phyloP scores from a whole-genome alignment of 2,329 filamentous ascomycete species.

The Apiospora kogelbergensis region DNA sequence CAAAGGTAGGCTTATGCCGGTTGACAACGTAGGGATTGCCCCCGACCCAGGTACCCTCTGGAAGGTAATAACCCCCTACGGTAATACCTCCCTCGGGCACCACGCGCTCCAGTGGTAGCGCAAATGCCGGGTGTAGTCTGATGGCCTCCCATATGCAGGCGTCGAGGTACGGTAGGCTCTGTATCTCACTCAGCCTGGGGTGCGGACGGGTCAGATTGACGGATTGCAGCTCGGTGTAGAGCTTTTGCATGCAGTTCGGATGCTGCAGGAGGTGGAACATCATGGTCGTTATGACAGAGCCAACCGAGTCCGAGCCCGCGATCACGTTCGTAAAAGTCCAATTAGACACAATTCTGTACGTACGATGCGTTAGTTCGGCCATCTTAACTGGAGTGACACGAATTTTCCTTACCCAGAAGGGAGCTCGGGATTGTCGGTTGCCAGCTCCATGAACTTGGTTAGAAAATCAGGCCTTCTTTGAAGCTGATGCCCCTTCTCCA shows the following conservation, averaged over 20 bases:
- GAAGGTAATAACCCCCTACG: constrained; percentile 24
- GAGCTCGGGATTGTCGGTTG: not conserved
- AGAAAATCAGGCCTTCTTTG: too few relatives aligned
- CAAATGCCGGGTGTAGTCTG: constrained; percentile 34
- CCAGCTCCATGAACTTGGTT: too few relatives aligned
- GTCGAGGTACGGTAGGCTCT: constrained; percentile 34
- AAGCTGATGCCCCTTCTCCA: too few relatives aligned
- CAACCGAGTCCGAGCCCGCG: constrained; percentile 30
- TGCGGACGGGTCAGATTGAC: constrained; percentile 21
- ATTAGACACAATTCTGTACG: constrained; percentile 23
- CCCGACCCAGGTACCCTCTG: constrained; percentile 17
- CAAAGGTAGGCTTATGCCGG: constrained; percentile 22
- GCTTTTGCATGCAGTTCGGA: constrained; percentile 21
- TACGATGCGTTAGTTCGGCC: not conserved
- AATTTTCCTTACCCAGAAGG: not conserved
- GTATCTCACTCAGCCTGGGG: constrained; percentile 27
- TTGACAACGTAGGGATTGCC: constrained; percentile 26
- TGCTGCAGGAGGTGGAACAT: constrained; percentile 28
- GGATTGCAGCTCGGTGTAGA: constrained; percentile 26
- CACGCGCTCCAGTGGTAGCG: constrained; percentile 23
- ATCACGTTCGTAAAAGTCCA: constrained; percentile 32
- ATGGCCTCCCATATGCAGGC: constrained; percentile 34
- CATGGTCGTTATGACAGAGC: constrained; percentile 27
- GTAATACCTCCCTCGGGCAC: constrained; percentile 20
- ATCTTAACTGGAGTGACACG: too few relatives aligned